Evolutionary conservation across 345 rosid species (phyloP), one percentile per base, ranked within the genome.

Genomic region (Pistacia integerrima): DNA sequence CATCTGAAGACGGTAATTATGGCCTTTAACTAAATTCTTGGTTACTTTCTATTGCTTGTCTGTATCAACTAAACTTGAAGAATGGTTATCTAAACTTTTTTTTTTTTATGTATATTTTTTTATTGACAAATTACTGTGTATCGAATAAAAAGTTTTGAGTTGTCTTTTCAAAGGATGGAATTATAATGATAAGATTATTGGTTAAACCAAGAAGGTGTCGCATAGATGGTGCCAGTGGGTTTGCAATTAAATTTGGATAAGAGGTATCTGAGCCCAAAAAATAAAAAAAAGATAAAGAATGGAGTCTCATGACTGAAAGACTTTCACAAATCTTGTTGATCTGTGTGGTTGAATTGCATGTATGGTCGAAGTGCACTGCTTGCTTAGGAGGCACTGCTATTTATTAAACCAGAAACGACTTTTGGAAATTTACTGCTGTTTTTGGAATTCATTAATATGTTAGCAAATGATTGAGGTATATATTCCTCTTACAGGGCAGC

Each of bases 1-100:
- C 83, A 71, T 70, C 89, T 61, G 86, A 78, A 67, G 91, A 89
- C 83, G 97, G 98, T 92, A 87, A 76, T 57, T 73, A 17, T 68
- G 20, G 17, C 56, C 73, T 70, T 84, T 71, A 54, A 67, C 72
- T 52, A 52, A 60, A 59, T 67, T 52, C n/a, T 44, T 65, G 13
- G 12, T 35, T 54, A n/a, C 3, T 74, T 68, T 51, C 30, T 7
- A 18, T 51, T 69, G 28, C 48, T 25, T 25, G n/a, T 64, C 25
- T 62, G 30, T 52, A 4, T 38, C 38, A 7, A 52, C 28, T 38
- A 25, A 66, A 51, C 30, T 35, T 30, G 67, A 74, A 36, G 7
- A 46, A 63, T 41, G 46, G 46, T 41, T 41, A 6, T 41, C 1
- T 5, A 8, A 41, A 41, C 6, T 41, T 5, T 30, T 30, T 30